Base-by-base conservation (phyloP, 805 yeast species). In the Metahyphopichia silvanorum region DNA sequence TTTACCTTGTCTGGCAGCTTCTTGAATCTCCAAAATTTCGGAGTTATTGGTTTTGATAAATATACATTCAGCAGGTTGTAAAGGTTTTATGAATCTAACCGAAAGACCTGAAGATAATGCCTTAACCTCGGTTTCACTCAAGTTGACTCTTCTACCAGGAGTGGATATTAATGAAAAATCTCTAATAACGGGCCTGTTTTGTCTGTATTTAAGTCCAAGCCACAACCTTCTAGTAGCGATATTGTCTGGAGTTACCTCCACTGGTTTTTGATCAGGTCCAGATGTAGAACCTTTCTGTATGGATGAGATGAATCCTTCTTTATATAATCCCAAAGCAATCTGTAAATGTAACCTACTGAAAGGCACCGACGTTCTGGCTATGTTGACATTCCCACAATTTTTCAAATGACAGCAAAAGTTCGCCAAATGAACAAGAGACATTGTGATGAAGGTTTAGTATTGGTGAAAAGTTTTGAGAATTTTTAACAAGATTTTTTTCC, bases 191-290 rank as follows among this genome's bases (percentile, higher is more conserved):
- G 96, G 82, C 44, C 71, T 67, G 51, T 82, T 77, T 43, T 86
- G 77, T 52, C 91, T 77, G 58, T 93, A 93, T 57, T 93, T 93
- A 55, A 93, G 67, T 2, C 89, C 94, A 14, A 93, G 58, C 98
- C 98, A 93, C 31, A 93, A 71, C 46, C 95, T 74, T 51, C 98
- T 78, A 1, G 89, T 74, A 13, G 95, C 61, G 19, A 93, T 77
- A 53, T 91, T 89, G 53, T 86, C 95, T 21, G 83, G 88, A 0
- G 98, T 88, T 15, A 79, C 84, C 26, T 82, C 88, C 4, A 77
- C 78, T 1, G 89, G 82, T 2, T 65, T 66, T 27, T 65, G 54
- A 56, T 93, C 98, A 10, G 98, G 98, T 1, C 96, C 96, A 7
- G 73, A 55, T 2, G 76, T 66, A 6, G 91, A 83, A 3, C 98